Base-by-base conservation (phyloP, 2,329 filamentous ascomycete species). In the Exophiala xenobiotica region DNA sequence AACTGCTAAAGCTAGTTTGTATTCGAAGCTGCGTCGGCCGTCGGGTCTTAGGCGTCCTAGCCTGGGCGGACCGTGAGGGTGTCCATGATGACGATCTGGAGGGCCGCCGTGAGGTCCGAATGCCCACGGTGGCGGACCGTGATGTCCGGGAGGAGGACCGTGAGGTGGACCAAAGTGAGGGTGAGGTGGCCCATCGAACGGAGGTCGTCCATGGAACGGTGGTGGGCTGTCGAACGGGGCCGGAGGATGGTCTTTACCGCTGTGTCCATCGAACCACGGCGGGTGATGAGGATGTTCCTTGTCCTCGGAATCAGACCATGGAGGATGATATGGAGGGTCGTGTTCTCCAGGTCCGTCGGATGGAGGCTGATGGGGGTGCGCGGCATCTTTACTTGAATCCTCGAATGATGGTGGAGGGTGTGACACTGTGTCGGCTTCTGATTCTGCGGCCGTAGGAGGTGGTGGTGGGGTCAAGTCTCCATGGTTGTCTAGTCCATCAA, bases 1-100 rank as follows among this genome's bases (percentile, higher is more conserved):
- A 9, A 80, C 65, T 22, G 49, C 37, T n/a, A 57, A 24, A 11
- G 31, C 31, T 14, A 54, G 35, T 7, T 43, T 44, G 22, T 27
- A 38, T 47, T 54, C 46, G 11, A 46, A 45, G 18, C 20, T 37
- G 29, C 38, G 35, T 16, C 37, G n/a, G 14, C 22, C 18, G n/a
- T 27, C n/a, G 18, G 19, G 7, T 16, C 12, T 6, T 3, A 33
- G 6, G 27, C 26, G 8, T 6, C 19, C 29, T 18, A 9, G 33
- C 16, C n/a, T 24, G 1, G 24, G 20, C 8, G 37, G n/a, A 6
- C 19, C 12, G 24, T 8, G 42, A 26, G 46, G 19, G 18, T n/a
- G 6, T 12, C 33, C 35, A 14, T 26, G 33, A 6, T 22, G 35
- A 37, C n/a, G 40, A 8, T 35, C 46, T 26, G 41, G 40, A 14